Evolutionary conservation across 192 early-diverging fungal species (phyloP).

Genomic region (Entomortierella beljakovae): DNA sequence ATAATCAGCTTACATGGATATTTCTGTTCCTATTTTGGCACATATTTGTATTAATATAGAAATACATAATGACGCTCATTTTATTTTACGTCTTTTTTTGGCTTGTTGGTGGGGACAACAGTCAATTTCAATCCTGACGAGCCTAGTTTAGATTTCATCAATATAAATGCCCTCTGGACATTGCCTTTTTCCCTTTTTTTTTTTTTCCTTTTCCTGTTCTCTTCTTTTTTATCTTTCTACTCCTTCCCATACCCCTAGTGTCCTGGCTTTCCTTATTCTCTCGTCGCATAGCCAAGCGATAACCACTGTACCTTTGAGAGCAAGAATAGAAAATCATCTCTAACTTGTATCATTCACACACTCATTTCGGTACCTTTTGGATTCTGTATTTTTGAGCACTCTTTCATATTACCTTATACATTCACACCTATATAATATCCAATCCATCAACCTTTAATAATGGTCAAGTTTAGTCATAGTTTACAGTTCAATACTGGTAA

Average conservation of each 20-base stretch:
- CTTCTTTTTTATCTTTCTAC: not conserved
- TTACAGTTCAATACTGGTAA: slow-evolving; percentile 81
- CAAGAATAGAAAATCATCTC: not conserved
- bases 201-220: not conserved
- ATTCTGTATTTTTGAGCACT: too few relatives aligned
- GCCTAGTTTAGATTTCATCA: not conserved
- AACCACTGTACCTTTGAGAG: not conserved
- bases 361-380: not conserved
- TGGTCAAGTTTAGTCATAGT: slow-evolving; percentile 87
- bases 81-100: too few relatives aligned
- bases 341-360: not conserved
- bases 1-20: too few relatives aligned
- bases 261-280: not conserved
- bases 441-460: not conserved
- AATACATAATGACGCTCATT: too few relatives aligned
- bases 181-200: not conserved
- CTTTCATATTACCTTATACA: not conserved
- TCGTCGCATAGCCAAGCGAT: not conserved
- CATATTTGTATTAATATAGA: too few relatives aligned
- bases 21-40: too few relatives aligned
- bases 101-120: too few relatives aligned
- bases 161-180: not conserved
- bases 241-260: not conserved
- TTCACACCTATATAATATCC: not conserved
- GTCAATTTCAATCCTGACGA: slow-evolving; percentile 4